Conservation (phyloP, 169 alveolate genomes). For the Cryptosporidium canis region DNA sequence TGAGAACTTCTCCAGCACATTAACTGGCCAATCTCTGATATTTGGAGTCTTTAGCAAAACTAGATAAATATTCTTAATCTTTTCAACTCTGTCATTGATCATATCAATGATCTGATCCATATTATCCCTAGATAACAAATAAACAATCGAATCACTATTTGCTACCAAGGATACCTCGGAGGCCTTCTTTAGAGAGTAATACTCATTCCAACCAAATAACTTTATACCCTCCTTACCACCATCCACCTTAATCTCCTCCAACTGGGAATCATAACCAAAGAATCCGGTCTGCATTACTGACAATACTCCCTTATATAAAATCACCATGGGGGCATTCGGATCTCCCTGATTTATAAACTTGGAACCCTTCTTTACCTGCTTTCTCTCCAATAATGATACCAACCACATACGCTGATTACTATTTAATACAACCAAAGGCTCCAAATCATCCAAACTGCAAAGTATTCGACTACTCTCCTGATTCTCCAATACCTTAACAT, state of each 20-base stretch:
- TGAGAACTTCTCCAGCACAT: slow-evolving; percentile 25
- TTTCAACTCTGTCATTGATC: slow-evolving; percentile 36
- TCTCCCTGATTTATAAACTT: slow-evolving; percentile 62
- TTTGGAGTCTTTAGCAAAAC: slow-evolving; percentile 42
- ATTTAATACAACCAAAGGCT: slow-evolving; percentile 40
- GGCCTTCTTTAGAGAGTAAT: slow-evolving; percentile 29
- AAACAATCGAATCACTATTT: neutral
- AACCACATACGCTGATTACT: slow-evolving; percentile 44
- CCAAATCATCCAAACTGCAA: neutral
- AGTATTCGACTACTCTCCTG: neutral
- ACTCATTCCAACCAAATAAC: slow-evolving; percentile 52
- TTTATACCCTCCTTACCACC: neutral
- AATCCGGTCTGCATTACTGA: slow-evolving; percentile 64
- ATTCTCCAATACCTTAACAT: neutral
- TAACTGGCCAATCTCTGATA: slow-evolving; percentile 57
- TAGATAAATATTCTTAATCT: slow-evolving; percentile 21
- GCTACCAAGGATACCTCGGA: slow-evolving; percentile 29
- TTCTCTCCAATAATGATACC: slow-evolving; percentile 17
- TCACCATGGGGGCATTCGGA: slow-evolving; percentile 41
- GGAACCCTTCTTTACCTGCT: slow-evolving; percentile 3
- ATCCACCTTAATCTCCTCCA: slow-evolving; percentile 5
- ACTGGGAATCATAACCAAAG: slow-evolving; percentile 58
- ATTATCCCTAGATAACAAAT: slow-evolving; percentile 13
- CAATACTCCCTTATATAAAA: slow-evolving; percentile 21
- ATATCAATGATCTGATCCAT: slow-evolving; percentile 10